Conservation (phyloP, 1,139 yeast species). For the Lodderomyces pseudojiufengensis region DNA sequence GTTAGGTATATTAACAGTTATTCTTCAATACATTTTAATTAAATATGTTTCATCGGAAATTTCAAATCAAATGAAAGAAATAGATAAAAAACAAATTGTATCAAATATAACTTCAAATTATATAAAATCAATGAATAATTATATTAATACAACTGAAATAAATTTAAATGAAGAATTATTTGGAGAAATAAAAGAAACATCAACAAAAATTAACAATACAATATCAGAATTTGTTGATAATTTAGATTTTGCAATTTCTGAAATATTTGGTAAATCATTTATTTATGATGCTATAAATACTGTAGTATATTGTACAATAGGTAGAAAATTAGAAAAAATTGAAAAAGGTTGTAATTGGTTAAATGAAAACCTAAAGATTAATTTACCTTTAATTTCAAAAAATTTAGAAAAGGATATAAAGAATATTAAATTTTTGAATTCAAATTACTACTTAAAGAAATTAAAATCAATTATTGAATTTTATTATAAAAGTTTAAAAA, state of each 20-base stretch:
- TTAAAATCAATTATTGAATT: conserved; percentile 21
- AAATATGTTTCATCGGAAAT: conserved; percentile 6
- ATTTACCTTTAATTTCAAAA: conserved; percentile 44
- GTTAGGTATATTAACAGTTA: conserved; percentile 45
- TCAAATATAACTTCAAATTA: conserved; percentile 13
- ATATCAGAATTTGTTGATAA: conserved; percentile 37
- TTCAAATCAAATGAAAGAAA: conserved; percentile 1
- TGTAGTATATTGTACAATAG: conserved; percentile 76
- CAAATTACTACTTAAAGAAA: conserved; percentile 6
- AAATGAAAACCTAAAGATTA: conserved; percentile 55
- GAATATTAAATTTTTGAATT: conserved; percentile 9
- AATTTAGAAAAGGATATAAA: conserved; percentile 8
- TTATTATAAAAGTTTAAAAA: conserved; percentile 32
- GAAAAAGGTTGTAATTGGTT: conserved; percentile 81
- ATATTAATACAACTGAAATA: conserved; percentile 27
- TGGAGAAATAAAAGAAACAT: conserved; percentile 63
- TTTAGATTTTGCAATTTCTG: conserved; percentile 27
- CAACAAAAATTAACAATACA: conserved; percentile 38
- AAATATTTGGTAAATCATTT: conserved; percentile 64
- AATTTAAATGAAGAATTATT: conserved; percentile 60
- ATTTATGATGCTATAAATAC: conserved; percentile 53
- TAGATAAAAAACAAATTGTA: conserved; percentile 1
- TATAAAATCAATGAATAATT: conserved; percentile 21
- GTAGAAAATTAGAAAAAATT: conserved; percentile 61
- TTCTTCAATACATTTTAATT: conserved; percentile 45